Percentiles rank a stretch among this genome's conserved stretches.
phyloP scores from a whole-genome alignment of 2,329 filamentous ascomycete species.

The Tolypocladium sp. region DNA sequence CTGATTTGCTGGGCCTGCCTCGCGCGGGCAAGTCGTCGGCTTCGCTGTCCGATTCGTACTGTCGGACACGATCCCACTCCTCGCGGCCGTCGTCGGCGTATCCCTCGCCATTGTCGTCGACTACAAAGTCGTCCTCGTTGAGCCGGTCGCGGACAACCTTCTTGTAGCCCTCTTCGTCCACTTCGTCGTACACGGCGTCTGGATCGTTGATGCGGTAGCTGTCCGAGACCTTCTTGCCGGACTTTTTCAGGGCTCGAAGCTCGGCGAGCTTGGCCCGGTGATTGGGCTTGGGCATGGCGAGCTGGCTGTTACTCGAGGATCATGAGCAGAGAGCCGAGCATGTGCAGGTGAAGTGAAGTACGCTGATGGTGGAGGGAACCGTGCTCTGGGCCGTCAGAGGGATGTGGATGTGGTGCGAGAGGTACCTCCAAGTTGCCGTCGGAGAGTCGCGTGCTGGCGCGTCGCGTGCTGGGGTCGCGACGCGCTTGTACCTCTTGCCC shows the following conservation, averaged over 20 bases:
- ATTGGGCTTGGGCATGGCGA: conserved; percentile 26
- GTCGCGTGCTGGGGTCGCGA: background rate
- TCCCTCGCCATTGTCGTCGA: conserved; percentile 94
- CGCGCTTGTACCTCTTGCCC: background rate
- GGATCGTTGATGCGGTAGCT: conserved; percentile 81
- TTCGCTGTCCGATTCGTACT: conserved; percentile 68
- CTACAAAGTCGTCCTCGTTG: conserved; percentile 93
- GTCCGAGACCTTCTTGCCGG: conserved; percentile 85
- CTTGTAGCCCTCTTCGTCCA: conserved; percentile 96
- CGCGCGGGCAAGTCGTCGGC: conserved; percentile 24
- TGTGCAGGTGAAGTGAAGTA: background rate
- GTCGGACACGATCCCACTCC: conserved; percentile 73
- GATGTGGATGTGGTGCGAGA: background rate
- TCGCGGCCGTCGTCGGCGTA: conserved; percentile 95
- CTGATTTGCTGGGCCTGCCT: conserved; percentile 40
- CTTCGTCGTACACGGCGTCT: conserved; percentile 83
- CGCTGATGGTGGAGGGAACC: background rate
- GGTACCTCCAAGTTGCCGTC: background rate
- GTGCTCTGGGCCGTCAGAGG: background rate
- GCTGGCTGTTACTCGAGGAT: conserved; percentile 4
- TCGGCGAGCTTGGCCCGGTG: conserved; percentile 57
- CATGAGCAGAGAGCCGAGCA: conserved; percentile 4
- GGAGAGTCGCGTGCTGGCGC: background rate
- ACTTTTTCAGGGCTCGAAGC: conserved; percentile 72
- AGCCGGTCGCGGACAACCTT: conserved; percentile 84